Conservation (phyloP, 169 alveolate species). For the Eimeria maxima region DNA sequence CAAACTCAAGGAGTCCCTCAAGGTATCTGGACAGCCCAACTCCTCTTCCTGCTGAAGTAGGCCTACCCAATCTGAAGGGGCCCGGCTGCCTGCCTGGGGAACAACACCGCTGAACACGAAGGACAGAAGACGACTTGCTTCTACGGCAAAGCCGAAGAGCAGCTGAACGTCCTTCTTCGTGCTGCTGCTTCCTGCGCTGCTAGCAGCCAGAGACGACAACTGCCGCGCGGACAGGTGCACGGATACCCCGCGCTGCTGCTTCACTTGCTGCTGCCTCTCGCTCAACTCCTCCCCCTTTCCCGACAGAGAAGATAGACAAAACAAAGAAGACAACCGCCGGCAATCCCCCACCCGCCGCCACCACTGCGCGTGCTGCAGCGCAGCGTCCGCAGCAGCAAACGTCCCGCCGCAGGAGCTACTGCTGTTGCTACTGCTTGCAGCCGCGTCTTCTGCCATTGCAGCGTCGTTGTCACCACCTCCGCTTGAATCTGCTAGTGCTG, state of each 20-base stretch:
- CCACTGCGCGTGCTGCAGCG: conserved; percentile 70
- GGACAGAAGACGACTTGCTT: conserved; percentile 65
- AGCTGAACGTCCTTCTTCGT: conserved; percentile 46
- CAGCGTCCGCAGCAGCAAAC: conserved; percentile 38
- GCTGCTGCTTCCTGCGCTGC: conserved; percentile 56
- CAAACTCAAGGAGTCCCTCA: not conserved
- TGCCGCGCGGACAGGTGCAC: conserved; percentile 54
- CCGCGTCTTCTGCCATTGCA: conserved; percentile 8
- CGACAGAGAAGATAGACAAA: conserved; percentile 50
- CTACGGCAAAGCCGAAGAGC: conserved; percentile 58
- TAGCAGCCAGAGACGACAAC: conserved; percentile 36
- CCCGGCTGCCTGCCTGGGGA: not conserved
- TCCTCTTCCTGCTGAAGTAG: conserved; percentile 2
- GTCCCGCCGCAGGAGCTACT: conserved; percentile 31
- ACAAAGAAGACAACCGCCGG: conserved; percentile 57
- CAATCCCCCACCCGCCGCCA: conserved; percentile 67
- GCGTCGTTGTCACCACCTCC: conserved; percentile 10
- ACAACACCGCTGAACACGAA: conserved; percentile 28
- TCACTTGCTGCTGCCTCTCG: conserved; percentile 56
- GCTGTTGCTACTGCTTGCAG: conserved; percentile 32
- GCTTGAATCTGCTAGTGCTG: conserved; percentile 19
- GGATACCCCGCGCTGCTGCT: conserved; percentile 51
- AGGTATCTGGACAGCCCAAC: not conserved
- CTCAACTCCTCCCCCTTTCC: conserved; percentile 70
- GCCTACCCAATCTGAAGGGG: conserved; percentile 40